A percentile compares a stretch with the other conserved stretches of the same genome.
phyloP scores from a whole-genome alignment of 2,329 filamentous ascomycete species.

The Pezicula radicicola region DNA sequence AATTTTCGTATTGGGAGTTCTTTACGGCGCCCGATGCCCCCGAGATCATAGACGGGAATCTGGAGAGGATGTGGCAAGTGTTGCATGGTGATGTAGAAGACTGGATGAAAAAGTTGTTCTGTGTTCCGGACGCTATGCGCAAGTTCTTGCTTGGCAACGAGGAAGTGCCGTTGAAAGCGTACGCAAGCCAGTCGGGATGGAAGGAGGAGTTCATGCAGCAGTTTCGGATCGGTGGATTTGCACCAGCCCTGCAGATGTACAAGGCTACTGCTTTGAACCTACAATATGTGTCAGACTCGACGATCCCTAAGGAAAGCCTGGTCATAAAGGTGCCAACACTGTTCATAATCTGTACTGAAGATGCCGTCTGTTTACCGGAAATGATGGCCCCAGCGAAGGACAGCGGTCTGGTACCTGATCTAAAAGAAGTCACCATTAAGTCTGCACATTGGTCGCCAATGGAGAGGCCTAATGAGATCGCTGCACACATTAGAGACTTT shows the following conservation, averaged over 20 bases:
- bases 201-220: conserved; percentile 31
- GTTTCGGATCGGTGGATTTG: conserved; percentile 30
- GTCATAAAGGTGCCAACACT: conserved; percentile 33
- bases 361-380: conserved; percentile 32
- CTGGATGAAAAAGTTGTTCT: conserved; percentile 35
- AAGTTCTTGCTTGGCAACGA: conserved; percentile 18
- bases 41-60: conserved; percentile 33
- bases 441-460: conserved; percentile 32
- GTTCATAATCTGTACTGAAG: conserved; percentile 30
- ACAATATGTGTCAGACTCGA: conserved; percentile 26
- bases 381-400: conserved; percentile 24
- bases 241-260: conserved; percentile 35
- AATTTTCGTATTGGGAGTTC: conserved; percentile 43
- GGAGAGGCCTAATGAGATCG: conserved; percentile 31
- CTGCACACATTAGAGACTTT: conserved; percentile 5
- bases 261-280: conserved; percentile 21
- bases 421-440: conserved; percentile 31
- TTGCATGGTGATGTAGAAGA: conserved; percentile 29
- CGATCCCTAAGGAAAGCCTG: conserved; percentile 17
- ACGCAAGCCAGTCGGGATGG: conserved; percentile 29
- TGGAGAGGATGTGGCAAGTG: conserved; percentile 34
- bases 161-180: conserved; percentile 28
- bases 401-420: conserved; percentile 25
- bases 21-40: conserved; percentile 37
- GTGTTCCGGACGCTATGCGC: conserved; percentile 31